These are phyloP conservation scores for Aspergillus sp. DNA, from an alignment of 2,329 filamentous ascomycete species.

Conservation along the genomic window DNA sequence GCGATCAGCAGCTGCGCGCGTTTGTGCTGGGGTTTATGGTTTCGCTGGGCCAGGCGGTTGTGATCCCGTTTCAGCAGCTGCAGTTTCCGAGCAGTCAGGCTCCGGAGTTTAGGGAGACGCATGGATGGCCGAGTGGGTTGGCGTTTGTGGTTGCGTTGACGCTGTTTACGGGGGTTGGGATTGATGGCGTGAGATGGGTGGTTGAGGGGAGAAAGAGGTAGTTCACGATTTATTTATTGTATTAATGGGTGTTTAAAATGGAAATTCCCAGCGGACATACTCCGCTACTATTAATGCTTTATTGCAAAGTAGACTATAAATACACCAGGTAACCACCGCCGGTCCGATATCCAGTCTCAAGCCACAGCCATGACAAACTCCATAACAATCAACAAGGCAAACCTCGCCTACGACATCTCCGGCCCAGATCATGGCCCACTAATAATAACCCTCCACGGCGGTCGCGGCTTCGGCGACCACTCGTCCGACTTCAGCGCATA, in stretches of 20 bases:
- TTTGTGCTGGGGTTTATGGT: background rate
- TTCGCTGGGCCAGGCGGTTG: background rate
- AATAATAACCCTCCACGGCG: background rate
- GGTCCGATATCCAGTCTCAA: too few relatives aligned
- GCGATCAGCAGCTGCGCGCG: background rate
- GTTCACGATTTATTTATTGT: background rate
- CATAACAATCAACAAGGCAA: background rate
- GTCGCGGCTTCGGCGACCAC: background rate
- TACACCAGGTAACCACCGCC: too few relatives aligned
- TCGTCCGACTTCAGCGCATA: background rate
- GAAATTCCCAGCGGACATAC: too few relatives aligned
- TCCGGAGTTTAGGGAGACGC: background rate
- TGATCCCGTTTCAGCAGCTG: background rate
- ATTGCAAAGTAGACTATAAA: too few relatives aligned
- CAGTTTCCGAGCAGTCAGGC: background rate
- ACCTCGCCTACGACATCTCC: background rate
- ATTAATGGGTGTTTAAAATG: too few relatives aligned
- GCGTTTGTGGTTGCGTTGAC: slow-evolving; percentile 4
- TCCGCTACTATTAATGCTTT: too few relatives aligned
- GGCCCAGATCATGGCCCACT: background rate
- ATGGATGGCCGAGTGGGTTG: background rate
- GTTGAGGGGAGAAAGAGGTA: background rate
- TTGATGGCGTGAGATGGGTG: background rate
- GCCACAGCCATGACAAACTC: background rate
- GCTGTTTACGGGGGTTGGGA: background rate